Conservation (phyloP, 2,329 filamentous ascomycete genomes). For the Diaporthe citriasiana region DNA sequence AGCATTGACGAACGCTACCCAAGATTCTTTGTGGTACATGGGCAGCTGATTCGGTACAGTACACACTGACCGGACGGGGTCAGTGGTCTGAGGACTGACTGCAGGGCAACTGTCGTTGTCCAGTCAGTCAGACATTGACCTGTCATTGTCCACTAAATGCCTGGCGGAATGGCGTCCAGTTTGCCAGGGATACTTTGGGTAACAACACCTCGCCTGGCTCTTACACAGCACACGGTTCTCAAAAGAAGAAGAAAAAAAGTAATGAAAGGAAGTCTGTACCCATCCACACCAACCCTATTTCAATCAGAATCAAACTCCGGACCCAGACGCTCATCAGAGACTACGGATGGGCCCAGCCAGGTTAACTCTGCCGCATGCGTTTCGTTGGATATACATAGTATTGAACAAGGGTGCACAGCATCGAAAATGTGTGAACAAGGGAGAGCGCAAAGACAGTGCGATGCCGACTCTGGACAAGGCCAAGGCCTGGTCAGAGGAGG, state of each 20-base stretch:
- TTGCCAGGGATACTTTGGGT: slow-evolving; percentile 18
- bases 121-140: slow-evolving; percentile 32
- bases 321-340: slow-evolving; percentile 1
- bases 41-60: slow-evolving; percentile 13
- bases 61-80: background rate
- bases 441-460: slow-evolving; percentile 23
- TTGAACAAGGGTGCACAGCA: slow-evolving; percentile 34
- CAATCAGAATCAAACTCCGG: slow-evolving; percentile 32
- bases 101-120: slow-evolving; percentile 14
- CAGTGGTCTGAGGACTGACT: slow-evolving; percentile 23
- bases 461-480: slow-evolving; percentile 10
- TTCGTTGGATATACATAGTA: slow-evolving; percentile 33
- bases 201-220: slow-evolving; percentile 4
- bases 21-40: slow-evolving; percentile 31
- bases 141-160: slow-evolving; percentile 19
- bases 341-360: slow-evolving; percentile 14
- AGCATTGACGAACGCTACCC: slow-evolving; percentile 32
- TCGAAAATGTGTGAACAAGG: slow-evolving; percentile 20
- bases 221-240: background rate
- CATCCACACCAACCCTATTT: slow-evolving; percentile 24
- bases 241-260: background rate
- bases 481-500: slow-evolving; percentile 20
- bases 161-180: slow-evolving; percentile 19
- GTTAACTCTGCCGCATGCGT: slow-evolving; percentile 27
- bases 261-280: slow-evolving; percentile 30